Base-by-base conservation (phyloP, 1,139 yeast genomes). In the Geotrichum histeridarum region DNA sequence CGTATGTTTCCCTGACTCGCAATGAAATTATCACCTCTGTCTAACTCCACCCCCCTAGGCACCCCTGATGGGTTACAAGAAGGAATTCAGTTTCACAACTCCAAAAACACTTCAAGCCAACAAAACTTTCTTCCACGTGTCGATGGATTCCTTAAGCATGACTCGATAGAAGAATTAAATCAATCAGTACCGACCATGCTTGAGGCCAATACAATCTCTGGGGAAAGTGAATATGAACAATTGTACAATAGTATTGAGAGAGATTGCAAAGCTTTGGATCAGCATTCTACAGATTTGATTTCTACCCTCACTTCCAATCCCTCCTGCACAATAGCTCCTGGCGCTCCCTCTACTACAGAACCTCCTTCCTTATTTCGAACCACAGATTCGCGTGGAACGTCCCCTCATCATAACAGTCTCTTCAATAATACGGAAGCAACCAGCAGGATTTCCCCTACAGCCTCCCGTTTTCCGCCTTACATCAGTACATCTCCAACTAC, bases 61-160 rank as follows among this genome's bases (percentile, higher is more conserved):
- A 31, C 35, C 37, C 41, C 44, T 38, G 50, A 48, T 33, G 58
- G 50, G 37, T 32, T 55, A 36, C 56, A 55, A 47, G 58, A 55
- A 53, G 58, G 58, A 30, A 55, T 55, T 44, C 51, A 53, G 46
- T 53, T 53, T 35, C 42, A 48, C 17, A 42, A 53, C 30, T 33
- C 42, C 35, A 48, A 41, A 30, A 11, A 33, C 18, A n/a, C 33
- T 6, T 31, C 48, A 31, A 37, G 37, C n/a, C 37, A 48, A 14
- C 43, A 42, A 36, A 47, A 49, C 42, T 12, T 49, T 32, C 42
- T 46, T 17, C 47, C 47, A 15, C 49, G 42, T 35, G 53, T 46
- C 15, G 50, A 42, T 36, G 49, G 51, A 35, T 38, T 46, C 36
- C 46, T 46, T 27, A 43, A 51, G 8, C 27, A 36, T 17, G 37